Base-by-base conservation (phyloP, 2,329 filamentous ascomycete species). In the Colletotrichum zoysiae region DNA sequence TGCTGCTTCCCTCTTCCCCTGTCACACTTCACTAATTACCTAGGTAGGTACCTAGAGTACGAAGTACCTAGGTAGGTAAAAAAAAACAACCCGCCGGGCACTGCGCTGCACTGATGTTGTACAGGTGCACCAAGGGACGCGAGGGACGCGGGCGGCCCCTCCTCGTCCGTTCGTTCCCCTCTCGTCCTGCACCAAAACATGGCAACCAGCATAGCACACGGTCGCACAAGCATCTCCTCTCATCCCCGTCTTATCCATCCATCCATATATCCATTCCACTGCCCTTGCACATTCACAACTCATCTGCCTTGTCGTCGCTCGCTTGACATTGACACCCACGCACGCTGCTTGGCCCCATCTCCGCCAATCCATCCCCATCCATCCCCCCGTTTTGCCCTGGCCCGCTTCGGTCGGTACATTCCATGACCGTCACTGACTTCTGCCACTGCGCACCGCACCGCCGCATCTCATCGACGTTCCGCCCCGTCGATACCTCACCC, bases 331-430 rank as follows among this genome's bases (percentile, higher is more conserved):
- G 30, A 30, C 61, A 64, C 42, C 26, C 50, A 64, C 50, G 61
- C 50, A 64, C 50, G 61, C 44, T 70, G 67, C 56, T 46, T 65
- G 20, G 53, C 61, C 53, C 58, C 51, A 55, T 58, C 57, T 71
- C 57, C 68, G 64, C 68, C 67, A 62, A 57, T 53, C 44, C 64
- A 61, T 50, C 65, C 53, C 65, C 65, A 57, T 63, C 65, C 65
- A 57, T 63, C 42, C 48, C 62, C 57, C 65, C 68, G 30, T 62
- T 53, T 58, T 67, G 64, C 59, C 58, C 46, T 59, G 65, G 53
- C 66, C 65, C 70, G 65, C 69, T 64, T 72, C 65, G 70, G 70
- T 72, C 65, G 70, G 70, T 72, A 65, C 53, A 65, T 72, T 72
- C 70, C 70, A 59, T 59, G 59, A 64, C 69, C 65, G 69, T 71